phyloP scores from a whole-genome alignment of 2,329 filamentous ascomycete species.

The Diplocarpon mali region DNA sequence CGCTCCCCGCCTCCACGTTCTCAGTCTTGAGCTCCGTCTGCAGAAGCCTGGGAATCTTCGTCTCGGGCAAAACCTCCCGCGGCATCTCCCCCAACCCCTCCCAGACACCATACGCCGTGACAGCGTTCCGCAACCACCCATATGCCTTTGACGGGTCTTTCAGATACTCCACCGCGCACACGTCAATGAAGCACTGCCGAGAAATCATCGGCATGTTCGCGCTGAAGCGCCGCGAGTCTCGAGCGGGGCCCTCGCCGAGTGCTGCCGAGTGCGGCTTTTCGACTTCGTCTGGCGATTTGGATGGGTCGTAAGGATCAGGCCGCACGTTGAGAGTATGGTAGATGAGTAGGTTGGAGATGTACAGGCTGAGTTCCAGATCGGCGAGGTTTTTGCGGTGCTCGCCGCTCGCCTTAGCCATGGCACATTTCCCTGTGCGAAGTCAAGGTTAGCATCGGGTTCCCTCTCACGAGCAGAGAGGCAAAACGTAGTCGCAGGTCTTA shows the following conservation, averaged over 20 bases:
- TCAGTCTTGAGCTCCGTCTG: neutral
- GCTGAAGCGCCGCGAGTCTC: slow-evolving; percentile 13
- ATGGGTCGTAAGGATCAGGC: neutral
- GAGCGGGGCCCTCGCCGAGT: slow-evolving; percentile 4
- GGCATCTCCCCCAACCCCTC: slow-evolving; percentile 15
- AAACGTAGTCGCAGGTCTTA: too few relatives aligned
- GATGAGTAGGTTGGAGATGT: slow-evolving; percentile 14
- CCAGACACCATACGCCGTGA: slow-evolving; percentile 17
- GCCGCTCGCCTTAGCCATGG: slow-evolving; percentile 8
- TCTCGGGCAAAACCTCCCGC: slow-evolving; percentile 13
- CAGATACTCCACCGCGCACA: slow-evolving; percentile 13
- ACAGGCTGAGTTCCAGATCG: slow-evolving; percentile 19
- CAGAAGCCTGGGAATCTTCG: neutral
- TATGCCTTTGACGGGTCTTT: slow-evolving; percentile 13
- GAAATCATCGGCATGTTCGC: slow-evolving; percentile 36
- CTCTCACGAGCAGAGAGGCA: too few relatives aligned
- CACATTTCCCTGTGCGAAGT: slow-evolving; percentile 14
- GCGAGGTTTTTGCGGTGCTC: slow-evolving; percentile 17
- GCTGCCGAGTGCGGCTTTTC: slow-evolving; percentile 6
- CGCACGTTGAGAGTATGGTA: slow-evolving; percentile 14
- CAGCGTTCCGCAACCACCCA: slow-evolving; percentile 9
- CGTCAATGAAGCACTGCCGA: slow-evolving; percentile 51
- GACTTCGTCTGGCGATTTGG: neutral
- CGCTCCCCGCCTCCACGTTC: too few relatives aligned
- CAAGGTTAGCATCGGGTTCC: slow-evolving; percentile 9